Evolutionary conservation across 1,284 basidiomycete genomes (phyloP).

Genomic region (Cryptococcus sp.): DNA sequence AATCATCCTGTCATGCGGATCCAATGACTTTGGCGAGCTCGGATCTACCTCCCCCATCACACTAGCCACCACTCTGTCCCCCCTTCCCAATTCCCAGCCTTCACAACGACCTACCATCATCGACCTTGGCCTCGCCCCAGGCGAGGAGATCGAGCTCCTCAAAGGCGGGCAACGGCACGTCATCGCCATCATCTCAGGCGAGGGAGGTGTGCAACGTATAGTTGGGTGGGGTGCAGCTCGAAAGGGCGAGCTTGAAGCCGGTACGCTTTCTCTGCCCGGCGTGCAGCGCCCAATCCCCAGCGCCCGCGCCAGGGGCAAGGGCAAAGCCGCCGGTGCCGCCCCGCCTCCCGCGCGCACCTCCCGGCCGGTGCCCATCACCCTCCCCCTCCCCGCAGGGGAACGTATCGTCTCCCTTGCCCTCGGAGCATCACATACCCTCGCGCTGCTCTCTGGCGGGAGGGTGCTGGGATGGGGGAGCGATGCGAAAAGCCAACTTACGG

Average conservation of each 20-base stretch:
- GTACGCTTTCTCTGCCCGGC: not conserved
- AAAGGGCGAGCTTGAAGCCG: slow-evolving; percentile 59
- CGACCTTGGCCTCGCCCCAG: slow-evolving; percentile 22
- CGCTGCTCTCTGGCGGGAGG: slow-evolving; percentile 56
- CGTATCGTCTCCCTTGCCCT: slow-evolving; percentile 51
- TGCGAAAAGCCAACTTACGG: slow-evolving; percentile 63
- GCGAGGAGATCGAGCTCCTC: slow-evolving; percentile 48
- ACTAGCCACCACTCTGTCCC: slow-evolving; percentile 20
- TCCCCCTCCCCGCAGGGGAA: slow-evolving; percentile 13
- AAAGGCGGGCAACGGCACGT: slow-evolving; percentile 69
- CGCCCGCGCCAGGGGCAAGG: slow-evolving; percentile 21
- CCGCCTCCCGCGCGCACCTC: slow-evolving; percentile 12
- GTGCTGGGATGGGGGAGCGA: slow-evolving; percentile 63
- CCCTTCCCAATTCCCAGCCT: slow-evolving; percentile 13
- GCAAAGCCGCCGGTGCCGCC: slow-evolving; percentile 32
- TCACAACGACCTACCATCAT: slow-evolving; percentile 22
- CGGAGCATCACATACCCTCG: slow-evolving; percentile 68
- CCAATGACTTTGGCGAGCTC: slow-evolving; percentile 76
- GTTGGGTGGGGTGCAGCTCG: slow-evolving; percentile 78
- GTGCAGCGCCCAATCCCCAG: not conserved
- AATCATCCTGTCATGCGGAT: slow-evolving; percentile 71
- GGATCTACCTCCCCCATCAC: slow-evolving; percentile 55
- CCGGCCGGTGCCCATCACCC: slow-evolving; percentile 22
- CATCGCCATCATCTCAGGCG: slow-evolving; percentile 52
- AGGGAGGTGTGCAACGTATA: slow-evolving; percentile 42